These are phyloP conservation scores for Lepidium didymum DNA, from an alignment of 345 rosid species.

Conservation along the genomic window DNA sequence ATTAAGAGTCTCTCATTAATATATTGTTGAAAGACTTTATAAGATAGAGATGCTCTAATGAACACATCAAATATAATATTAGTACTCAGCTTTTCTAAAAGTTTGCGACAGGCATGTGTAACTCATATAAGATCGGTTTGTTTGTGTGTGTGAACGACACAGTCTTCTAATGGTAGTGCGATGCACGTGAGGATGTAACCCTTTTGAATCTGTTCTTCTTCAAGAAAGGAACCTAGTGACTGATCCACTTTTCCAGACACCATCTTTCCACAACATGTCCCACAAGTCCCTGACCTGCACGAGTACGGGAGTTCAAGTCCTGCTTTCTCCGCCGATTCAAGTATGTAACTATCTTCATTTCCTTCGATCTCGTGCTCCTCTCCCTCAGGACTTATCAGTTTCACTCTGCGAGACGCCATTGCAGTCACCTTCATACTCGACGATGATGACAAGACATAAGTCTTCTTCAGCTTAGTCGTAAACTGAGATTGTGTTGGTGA, in stretches of 20 bases:
- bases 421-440: neutral
- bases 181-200: constrained; percentile 17
- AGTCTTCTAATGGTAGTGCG: neutral
- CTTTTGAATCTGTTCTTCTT: neutral
- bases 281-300: constrained; percentile 17
- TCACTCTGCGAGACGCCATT: neutral
- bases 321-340: constrained; percentile 12
- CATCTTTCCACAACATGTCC: constrained; percentile 8
- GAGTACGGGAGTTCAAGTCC: constrained; percentile 16
- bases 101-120: neutral
- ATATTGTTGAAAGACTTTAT: too few relatives aligned
- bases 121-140: constrained; percentile 4
- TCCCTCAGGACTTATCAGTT: constrained; percentile 2
- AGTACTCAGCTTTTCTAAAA: neutral
- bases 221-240: constrained; percentile 12
- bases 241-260: constrained; percentile 16
- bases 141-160: constrained; percentile 12
- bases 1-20: too few relatives aligned
- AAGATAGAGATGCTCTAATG: too few relatives aligned
- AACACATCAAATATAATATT: neutral
- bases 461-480: neutral
- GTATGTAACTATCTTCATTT: neutral
- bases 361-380: constrained; percentile 10
- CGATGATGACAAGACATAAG: neutral
- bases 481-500: neutral